These are phyloP conservation scores for Tylopilus vinaceipallidus DNA, from an alignment of 768 basidiomycete genomes.

Conservation along the genomic window DNA sequence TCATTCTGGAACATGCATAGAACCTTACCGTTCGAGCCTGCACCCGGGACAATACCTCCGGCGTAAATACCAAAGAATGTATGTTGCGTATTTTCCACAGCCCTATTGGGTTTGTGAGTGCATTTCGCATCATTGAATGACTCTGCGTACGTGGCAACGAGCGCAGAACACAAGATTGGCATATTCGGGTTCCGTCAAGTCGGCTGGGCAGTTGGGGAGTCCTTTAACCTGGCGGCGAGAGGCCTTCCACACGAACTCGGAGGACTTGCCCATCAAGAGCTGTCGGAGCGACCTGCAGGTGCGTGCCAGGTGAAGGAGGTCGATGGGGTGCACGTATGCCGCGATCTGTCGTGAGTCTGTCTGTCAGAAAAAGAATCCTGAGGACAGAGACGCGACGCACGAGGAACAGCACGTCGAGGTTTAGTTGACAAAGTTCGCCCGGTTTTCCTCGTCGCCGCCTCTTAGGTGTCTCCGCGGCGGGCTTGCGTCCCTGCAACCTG, in stretches of 20 bases:
- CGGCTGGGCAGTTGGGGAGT: slow-evolving; percentile 41
- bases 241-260: slow-evolving; percentile 25
- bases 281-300: slow-evolving; percentile 36
- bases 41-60: slow-evolving; percentile 1
- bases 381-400: background rate
- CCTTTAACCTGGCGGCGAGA: slow-evolving; percentile 35
- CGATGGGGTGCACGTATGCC: slow-evolving; percentile 34
- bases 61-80: background rate
- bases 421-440: background rate
- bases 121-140: background rate
- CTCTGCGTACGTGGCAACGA: slow-evolving; percentile 15
- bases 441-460: background rate
- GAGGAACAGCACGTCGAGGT: slow-evolving; percentile 7
- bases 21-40: background rate
- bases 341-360: slow-evolving; percentile 33
- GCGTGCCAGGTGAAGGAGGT: slow-evolving; percentile 32
- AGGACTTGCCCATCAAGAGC: slow-evolving; percentile 31
- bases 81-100: background rate
- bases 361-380: background rate
- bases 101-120: background rate
- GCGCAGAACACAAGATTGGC: slow-evolving; percentile 36
- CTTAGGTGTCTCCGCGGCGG: too few species aligned
- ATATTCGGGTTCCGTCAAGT: slow-evolving; percentile 43
- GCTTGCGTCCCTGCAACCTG: too few species aligned
- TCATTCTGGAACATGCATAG: too few species aligned